A percentile compares a stretch with the other conserved stretches of the same genome.
These are phyloP conservation scores for Talaromyces piceae DNA, from an alignment of 2,329 filamentous ascomycete genomes.

Conservation along the genomic window DNA sequence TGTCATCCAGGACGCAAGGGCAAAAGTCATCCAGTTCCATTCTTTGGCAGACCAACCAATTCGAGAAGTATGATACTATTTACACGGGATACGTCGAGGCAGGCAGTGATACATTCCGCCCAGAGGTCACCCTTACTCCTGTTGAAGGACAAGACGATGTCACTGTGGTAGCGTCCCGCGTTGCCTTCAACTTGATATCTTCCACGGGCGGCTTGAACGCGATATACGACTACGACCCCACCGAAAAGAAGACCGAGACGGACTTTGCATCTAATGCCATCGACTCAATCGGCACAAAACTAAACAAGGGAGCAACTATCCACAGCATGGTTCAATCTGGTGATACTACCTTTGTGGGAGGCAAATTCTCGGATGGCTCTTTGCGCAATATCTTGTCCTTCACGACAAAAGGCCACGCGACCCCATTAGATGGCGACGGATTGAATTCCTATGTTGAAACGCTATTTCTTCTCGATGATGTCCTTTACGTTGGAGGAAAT, in stretches of 20 bases:
- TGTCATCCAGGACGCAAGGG: slow-evolving; percentile 46
- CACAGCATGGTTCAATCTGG: slow-evolving; percentile 59
- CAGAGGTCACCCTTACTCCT: slow-evolving; percentile 70
- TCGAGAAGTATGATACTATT: slow-evolving; percentile 92
- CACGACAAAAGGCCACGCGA: slow-evolving; percentile 50
- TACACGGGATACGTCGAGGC: slow-evolving; percentile 80
- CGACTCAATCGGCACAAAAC: slow-evolving; percentile 64
- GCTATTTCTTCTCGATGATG: slow-evolving; percentile 59
- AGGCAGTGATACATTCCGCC: slow-evolving; percentile 63
- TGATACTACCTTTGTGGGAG: slow-evolving; percentile 66
- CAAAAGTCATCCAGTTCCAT: slow-evolving; percentile 49
- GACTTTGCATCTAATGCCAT: slow-evolving; percentile 67
- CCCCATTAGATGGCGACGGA: slow-evolving; percentile 60
- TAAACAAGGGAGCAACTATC: slow-evolving; percentile 61
- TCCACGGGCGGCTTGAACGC: slow-evolving; percentile 79
- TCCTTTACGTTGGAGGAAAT: slow-evolving; percentile 73
- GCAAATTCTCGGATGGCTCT: slow-evolving; percentile 67
- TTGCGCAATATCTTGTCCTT: slow-evolving; percentile 73
- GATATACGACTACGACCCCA: slow-evolving; percentile 79
- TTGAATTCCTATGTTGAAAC: slow-evolving; percentile 71
- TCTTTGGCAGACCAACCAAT: slow-evolving; percentile 86
- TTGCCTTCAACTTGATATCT: slow-evolving; percentile 58
- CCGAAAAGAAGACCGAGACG: slow-evolving; percentile 48
- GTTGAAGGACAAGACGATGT: slow-evolving; percentile 53
- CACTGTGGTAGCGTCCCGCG: slow-evolving; percentile 80